Percentiles rank a stretch among this genome's conserved stretches.
phyloP scores from a whole-genome alignment of 2,329 filamentous ascomycete genomes.

The Thermoascus crustaceus region DNA sequence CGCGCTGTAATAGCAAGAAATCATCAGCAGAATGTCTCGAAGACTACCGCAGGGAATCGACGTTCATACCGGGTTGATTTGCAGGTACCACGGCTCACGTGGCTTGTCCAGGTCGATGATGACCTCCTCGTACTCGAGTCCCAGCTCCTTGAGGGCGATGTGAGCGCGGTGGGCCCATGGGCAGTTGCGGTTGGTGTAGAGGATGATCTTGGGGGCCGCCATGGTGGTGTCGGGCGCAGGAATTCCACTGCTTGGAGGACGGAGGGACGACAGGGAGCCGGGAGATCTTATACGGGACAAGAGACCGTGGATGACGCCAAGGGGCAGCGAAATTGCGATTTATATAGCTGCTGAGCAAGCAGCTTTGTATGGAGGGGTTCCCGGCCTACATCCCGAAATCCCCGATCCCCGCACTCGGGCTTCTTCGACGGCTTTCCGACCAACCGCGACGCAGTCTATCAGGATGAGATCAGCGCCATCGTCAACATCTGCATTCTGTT shows the following conservation, averaged over 20 bases:
- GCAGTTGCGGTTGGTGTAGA: conserved; percentile 64
- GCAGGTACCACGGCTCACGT: conserved; percentile 64
- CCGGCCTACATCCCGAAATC: too few relatives aligned
- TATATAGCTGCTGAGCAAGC: too few relatives aligned
- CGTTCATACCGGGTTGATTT: conserved; percentile 57
- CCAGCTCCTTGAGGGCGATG: conserved; percentile 60
- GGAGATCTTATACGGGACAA: neutral
- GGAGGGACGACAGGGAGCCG: neutral
- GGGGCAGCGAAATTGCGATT: too few relatives aligned
- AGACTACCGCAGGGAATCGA: neutral
- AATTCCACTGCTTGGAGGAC: neutral
- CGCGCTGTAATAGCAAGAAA: conserved; percentile 39
- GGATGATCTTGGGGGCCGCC: conserved; percentile 46
- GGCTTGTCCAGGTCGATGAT: conserved; percentile 63
- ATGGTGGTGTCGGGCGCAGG: conserved; percentile 17
- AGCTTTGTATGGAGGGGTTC: too few relatives aligned
- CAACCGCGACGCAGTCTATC: too few relatives aligned
- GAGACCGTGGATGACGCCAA: neutral
- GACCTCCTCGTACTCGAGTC: conserved; percentile 59
- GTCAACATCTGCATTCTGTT: too few relatives aligned
- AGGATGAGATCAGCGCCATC: too few relatives aligned
- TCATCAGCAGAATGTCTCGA: conserved; percentile 1
- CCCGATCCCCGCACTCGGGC: too few relatives aligned
- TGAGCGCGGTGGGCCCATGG: conserved; percentile 71
- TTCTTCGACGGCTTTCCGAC: too few relatives aligned